Percentiles rank a stretch among this genome's conserved stretches.
These are phyloP conservation scores for Botrytis fragariae DNA, from an alignment of 2,329 filamentous ascomycete species.

Conservation along the genomic window DNA sequence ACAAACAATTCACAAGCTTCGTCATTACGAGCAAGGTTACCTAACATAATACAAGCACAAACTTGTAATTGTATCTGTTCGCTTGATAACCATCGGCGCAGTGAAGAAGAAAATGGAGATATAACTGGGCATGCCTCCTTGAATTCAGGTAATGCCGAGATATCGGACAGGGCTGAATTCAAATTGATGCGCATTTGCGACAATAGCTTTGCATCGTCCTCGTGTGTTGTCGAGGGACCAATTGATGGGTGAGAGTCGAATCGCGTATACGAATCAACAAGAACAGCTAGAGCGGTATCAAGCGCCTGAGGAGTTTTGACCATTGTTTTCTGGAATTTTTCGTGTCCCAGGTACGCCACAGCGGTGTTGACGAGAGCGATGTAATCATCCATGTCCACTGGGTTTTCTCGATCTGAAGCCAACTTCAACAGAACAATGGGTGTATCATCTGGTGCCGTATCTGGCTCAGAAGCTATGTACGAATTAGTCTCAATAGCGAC, in stretches of 20 bases:
- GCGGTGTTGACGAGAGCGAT: conserved; percentile 51
- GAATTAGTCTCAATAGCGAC: not conserved
- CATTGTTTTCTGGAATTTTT: conserved; percentile 50
- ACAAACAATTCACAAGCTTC: conserved; percentile 52
- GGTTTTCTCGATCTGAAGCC: conserved; percentile 43
- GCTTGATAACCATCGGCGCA: conserved; percentile 49
- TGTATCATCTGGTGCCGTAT: conserved; percentile 44
- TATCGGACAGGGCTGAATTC: conserved; percentile 50
- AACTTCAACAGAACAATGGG: conserved; percentile 51
- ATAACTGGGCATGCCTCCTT: conserved; percentile 44
- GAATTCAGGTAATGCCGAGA: conserved; percentile 52
- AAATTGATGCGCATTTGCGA: conserved; percentile 51
- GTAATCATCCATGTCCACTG: conserved; percentile 54
- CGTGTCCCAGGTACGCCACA: conserved; percentile 54
- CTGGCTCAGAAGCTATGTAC: conserved; percentile 33
- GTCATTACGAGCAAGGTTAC: conserved; percentile 61
- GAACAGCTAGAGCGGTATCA: conserved; percentile 48
- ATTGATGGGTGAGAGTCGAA: conserved; percentile 40
- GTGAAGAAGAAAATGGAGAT: conserved; percentile 43
- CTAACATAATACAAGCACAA: conserved; percentile 59
- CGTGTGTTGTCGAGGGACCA: conserved; percentile 28
- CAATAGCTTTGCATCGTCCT: conserved; percentile 50
- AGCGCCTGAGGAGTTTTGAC: conserved; percentile 38
- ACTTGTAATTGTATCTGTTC: conserved; percentile 48
- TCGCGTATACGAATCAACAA: conserved; percentile 48